phyloP scores from a whole-genome alignment of 345 rosid genomes.

The Acer saccharum region DNA sequence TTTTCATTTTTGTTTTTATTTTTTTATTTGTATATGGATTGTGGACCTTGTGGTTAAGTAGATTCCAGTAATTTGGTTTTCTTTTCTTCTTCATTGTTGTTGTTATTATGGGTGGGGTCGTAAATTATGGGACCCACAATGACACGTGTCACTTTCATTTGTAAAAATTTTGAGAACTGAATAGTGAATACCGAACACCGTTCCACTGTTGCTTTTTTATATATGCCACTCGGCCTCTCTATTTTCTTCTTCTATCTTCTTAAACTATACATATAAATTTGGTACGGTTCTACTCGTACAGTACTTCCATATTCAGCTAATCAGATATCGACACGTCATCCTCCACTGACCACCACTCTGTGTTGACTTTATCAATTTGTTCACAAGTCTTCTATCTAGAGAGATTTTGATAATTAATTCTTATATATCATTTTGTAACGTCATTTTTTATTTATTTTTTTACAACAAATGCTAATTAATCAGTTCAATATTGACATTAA shows the following conservation, averaged over 20 bases:
- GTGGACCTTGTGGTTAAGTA: constrained; percentile 33
- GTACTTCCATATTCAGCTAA: not conserved
- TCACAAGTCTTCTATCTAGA: no score
- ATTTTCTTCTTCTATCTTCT: not conserved
- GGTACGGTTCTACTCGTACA: constrained; percentile 8
- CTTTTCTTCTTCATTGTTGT: constrained; percentile 8
- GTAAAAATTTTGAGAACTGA: constrained; percentile 9
- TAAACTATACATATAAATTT: not conserved
- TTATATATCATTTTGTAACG: no score
- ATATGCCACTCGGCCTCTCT: not conserved
- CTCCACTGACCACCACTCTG: no score
- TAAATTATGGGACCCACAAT: constrained; percentile 6
- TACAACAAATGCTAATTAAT: no score
- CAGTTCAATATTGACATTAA: no score
- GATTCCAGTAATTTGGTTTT: constrained; percentile 40
- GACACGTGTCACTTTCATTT: constrained; percentile 29
- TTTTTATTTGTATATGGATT: constrained; percentile 10
- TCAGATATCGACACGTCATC: not conserved
- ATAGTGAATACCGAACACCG: constrained; percentile 20
- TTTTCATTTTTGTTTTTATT: not conserved
- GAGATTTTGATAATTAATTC: not conserved
- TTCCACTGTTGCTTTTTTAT: not conserved
- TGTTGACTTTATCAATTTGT: no score
- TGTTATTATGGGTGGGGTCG: constrained; percentile 1
- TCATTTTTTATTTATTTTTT: no score